These are phyloP conservation scores for Guillardia theta DNA, from an alignment of 78 protist genomes.

Conservation along the genomic window DNA sequence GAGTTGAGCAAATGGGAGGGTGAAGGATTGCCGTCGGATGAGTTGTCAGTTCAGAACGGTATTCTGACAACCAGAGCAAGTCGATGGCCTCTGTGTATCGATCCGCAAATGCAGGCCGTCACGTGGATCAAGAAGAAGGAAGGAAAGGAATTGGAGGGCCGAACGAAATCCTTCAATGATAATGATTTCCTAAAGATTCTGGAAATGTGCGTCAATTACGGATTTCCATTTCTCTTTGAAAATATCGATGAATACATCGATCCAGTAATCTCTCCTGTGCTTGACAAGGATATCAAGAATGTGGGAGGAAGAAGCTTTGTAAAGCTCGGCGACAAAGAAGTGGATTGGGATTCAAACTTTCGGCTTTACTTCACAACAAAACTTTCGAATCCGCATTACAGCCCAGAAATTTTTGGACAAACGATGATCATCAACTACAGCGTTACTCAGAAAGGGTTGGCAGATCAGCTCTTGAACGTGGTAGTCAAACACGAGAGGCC, in stretches of 20 bases:
- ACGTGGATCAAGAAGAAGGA: slow-evolving; percentile 77
- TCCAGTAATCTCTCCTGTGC: slow-evolving; percentile 84
- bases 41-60: slow-evolving; percentile 79
- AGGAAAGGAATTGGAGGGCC: slow-evolving; percentile 45
- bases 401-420: slow-evolving; percentile 47
- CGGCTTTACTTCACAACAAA: slow-evolving; percentile 72
- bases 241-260: slow-evolving; percentile 86
- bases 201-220: slow-evolving; percentile 74
- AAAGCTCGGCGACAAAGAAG: slow-evolving; percentile 75
- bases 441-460: slow-evolving; percentile 77
- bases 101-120: slow-evolving; percentile 90
- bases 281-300: slow-evolving; percentile 62
- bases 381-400: slow-evolving; percentile 65
- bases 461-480: slow-evolving; percentile 81
- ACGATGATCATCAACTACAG: slow-evolving; percentile 80
- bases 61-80: slow-evolving; percentile 58
- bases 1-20: slow-evolving; percentile 70
- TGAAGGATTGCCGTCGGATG: slow-evolving; percentile 82
- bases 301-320: slow-evolving; percentile 50
- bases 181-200: slow-evolving; percentile 61
- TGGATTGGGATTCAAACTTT: slow-evolving; percentile 48
- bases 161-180: slow-evolving; percentile 65
- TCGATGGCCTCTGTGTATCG: slow-evolving; percentile 88
- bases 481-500: slow-evolving; percentile 57
- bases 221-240: slow-evolving; percentile 84